Conservation (phyloP, 164 flowering plant genomes). For the Vitis amurensis region DNA sequence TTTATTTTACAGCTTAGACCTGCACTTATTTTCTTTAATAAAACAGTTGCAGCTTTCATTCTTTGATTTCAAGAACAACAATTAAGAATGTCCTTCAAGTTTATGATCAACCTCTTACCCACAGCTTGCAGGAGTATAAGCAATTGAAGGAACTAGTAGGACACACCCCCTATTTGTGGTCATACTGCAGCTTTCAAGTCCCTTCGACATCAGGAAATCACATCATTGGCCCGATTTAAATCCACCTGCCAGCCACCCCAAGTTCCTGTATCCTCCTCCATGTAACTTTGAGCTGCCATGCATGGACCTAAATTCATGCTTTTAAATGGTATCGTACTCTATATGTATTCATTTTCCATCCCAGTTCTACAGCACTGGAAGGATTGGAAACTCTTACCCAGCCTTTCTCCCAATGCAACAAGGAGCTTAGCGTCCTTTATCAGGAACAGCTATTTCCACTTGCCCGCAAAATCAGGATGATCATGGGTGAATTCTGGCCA, state of each 20-base stretch:
- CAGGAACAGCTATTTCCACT: conserved; percentile 60
- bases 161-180: conserved; percentile 85
- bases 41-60: no score
- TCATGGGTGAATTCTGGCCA: conserved; percentile 70
- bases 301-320: conserved; percentile 45
- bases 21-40: no score
- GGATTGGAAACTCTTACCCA: conserved; percentile 42
- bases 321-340: background rate
- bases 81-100: no score
- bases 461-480: conserved; percentile 50
- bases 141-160: conserved; percentile 72
- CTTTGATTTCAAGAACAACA: no score
- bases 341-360: background rate
- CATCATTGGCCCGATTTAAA: conserved; percentile 60
- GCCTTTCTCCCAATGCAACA: conserved; percentile 92
- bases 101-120: conserved; percentile 20
- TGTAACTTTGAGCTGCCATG: conserved; percentile 63
- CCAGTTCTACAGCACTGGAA: no score
- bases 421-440: conserved; percentile 66
- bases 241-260: conserved; percentile 87
- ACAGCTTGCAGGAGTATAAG: conserved; percentile 57
- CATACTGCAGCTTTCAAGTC: conserved; percentile 73
- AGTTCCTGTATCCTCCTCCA: conserved; percentile 61
- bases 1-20: no score
- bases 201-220: conserved; percentile 78